phyloP scores from a whole-genome alignment of 345 rosid species.

The Firmiana major region DNA sequence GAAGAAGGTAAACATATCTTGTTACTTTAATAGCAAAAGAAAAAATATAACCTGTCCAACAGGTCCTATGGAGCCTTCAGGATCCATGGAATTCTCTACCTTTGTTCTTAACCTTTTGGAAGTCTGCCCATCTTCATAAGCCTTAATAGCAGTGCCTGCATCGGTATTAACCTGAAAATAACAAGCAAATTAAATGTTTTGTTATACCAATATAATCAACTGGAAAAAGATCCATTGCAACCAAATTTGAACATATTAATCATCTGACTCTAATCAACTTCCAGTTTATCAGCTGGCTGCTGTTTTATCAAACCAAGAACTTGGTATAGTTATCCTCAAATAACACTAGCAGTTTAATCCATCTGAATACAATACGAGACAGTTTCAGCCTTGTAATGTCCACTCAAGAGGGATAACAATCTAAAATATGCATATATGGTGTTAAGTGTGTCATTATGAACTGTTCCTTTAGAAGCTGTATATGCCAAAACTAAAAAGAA shows the following conservation, averaged over 20 bases:
- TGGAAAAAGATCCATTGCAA: background rate
- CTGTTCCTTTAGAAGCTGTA: background rate
- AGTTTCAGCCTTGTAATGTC: background rate
- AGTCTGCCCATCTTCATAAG: constrained; percentile 16
- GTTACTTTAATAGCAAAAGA: background rate
- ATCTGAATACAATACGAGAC: background rate
- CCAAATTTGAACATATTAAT: background rate
- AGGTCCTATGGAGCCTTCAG: constrained; percentile 26
- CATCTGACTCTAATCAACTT: background rate
- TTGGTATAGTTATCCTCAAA: background rate
- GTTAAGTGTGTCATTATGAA: background rate
- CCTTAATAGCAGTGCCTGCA: constrained; percentile 1
- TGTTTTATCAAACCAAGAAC: background rate
- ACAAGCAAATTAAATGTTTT: background rate
- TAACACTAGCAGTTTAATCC: background rate
- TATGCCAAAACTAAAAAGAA: background rate
- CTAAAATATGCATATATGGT: background rate
- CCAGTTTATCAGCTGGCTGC: background rate
- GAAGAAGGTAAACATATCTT: background rate
- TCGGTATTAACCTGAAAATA: constrained; percentile 19
- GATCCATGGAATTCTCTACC: constrained; percentile 23
- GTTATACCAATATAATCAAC: background rate
- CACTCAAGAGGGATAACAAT: background rate
- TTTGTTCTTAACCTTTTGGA: constrained; percentile 8
- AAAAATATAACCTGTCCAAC: constrained; percentile 33